Evolutionary conservation across 2,329 filamentous ascomycete species (phyloP).

Genomic region (Aspergillus sergii): DNA sequence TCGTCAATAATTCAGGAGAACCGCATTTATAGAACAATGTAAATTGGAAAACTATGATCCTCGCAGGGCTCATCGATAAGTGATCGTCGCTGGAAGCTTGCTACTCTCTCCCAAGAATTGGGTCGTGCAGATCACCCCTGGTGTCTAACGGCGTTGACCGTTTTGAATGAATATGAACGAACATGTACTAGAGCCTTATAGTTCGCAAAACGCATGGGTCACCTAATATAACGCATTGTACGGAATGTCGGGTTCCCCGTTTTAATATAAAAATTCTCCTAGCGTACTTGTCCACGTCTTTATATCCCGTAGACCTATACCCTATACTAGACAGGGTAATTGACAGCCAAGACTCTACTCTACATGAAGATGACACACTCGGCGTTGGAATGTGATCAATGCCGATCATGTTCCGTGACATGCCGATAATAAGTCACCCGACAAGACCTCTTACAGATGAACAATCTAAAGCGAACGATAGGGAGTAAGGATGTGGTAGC

Average conservation of each 20-base stretch:
- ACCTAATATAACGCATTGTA: background rate
- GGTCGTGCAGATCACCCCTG: slow-evolving; percentile 14
- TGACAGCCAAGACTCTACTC: background rate
- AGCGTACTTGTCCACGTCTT: background rate
- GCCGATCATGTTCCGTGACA: slow-evolving; percentile 4
- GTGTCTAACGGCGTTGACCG: slow-evolving; percentile 7
- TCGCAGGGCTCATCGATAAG: background rate
- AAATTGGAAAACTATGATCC: background rate
- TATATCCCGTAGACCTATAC: slow-evolving; percentile 1
- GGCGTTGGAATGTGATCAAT: slow-evolving; percentile 6
- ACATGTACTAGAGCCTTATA: background rate
- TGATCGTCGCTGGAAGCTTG: slow-evolving; percentile 11
- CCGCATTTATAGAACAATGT: background rate
- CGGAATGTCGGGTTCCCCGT: background rate
- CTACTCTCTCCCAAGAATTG: slow-evolving; percentile 10
- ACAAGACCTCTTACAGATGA: background rate
- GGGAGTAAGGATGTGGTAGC: background rate
- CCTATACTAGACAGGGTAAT: slow-evolving; percentile 1
- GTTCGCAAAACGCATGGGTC: background rate
- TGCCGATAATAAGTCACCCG: background rate
- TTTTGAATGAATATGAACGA: background rate
- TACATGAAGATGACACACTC: slow-evolving; percentile 1
- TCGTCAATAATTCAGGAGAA: background rate
- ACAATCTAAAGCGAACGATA: background rate
- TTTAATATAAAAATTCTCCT: slow-evolving; percentile 6